Conservation (phyloP, 805 yeast genomes). For the Starmerella stigmatis region DNA sequence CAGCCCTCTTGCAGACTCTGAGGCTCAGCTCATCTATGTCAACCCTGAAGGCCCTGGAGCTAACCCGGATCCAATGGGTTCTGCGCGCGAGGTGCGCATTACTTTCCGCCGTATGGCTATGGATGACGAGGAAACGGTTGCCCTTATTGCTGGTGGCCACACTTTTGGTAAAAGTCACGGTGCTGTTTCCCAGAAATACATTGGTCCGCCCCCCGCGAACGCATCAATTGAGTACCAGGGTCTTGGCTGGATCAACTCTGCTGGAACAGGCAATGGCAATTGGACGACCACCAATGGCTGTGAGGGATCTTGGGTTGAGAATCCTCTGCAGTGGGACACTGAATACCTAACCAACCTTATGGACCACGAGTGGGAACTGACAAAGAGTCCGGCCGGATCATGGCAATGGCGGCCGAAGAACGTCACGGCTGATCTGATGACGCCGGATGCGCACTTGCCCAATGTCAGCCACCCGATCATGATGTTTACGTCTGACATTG, state of each 20-base stretch:
- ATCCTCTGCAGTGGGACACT: constrained; percentile 17
- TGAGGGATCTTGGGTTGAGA: constrained; percentile 21
- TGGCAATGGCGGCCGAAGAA: constrained; percentile 16
- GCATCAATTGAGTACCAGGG: constrained; percentile 21
- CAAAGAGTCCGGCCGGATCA: constrained; percentile 18
- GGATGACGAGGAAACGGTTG: constrained; percentile 22
- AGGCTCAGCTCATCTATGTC: constrained; percentile 18
- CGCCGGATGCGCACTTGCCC: constrained; percentile 21
- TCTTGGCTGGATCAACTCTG: constrained; percentile 22
- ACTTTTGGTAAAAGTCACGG: constrained; percentile 21
- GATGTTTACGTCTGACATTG: constrained; percentile 22
- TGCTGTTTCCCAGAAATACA: constrained; percentile 15
- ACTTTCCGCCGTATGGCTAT: constrained; percentile 22
- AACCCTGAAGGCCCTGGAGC: constrained; percentile 23
- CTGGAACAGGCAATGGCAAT: constrained; percentile 18
- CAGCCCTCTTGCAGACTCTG: constrained; percentile 16
- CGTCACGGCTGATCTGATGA: constrained; percentile 8
- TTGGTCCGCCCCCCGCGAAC: constrained; percentile 20
- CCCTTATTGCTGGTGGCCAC: constrained; percentile 23
- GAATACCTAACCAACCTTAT: constrained; percentile 19
- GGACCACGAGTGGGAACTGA: constrained; percentile 13
- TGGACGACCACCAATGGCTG: constrained; percentile 21
- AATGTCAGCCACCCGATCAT: constrained; percentile 16
- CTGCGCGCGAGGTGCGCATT: constrained; percentile 19
- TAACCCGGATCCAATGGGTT: constrained; percentile 14